These are phyloP conservation scores for Moesziomyces sp. DNA, from an alignment of 1,284 basidiomycete genomes.

Conservation along the genomic window DNA sequence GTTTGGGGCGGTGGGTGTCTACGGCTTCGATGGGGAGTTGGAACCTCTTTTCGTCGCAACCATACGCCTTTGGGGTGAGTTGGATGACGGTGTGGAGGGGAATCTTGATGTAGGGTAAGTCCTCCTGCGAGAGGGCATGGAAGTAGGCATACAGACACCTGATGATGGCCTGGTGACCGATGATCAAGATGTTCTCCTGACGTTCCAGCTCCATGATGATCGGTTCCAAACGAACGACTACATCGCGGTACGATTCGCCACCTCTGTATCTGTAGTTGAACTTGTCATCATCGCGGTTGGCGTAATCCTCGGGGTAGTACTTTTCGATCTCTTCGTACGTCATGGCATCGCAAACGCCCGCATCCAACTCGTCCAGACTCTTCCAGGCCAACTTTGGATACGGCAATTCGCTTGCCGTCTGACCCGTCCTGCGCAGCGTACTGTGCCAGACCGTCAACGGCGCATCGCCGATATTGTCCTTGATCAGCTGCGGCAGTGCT, in stretches of 20 bases:
- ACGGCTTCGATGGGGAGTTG: conserved; percentile 66
- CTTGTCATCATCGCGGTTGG: conserved; percentile 98
- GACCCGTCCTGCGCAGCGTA: conserved; percentile 89
- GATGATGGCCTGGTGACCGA: conserved; percentile 84
- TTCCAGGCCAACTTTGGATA: conserved; percentile 98
- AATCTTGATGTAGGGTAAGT: conserved; percentile 94
- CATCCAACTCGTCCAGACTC: conserved; percentile 95
- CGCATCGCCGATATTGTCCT: conserved; percentile 88
- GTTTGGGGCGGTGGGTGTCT: conserved; percentile 64
- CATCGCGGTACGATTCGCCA: conserved; percentile 92
- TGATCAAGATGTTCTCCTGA: conserved; percentile 95
- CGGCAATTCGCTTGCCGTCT: conserved; percentile 83
- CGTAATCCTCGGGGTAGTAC: conserved; percentile 97
- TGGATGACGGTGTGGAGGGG: conserved; percentile 94
- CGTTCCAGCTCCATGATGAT: conserved; percentile 99
- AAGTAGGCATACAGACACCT: conserved; percentile 83
- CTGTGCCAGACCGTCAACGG: conserved; percentile 97
- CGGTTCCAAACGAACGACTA: conserved; percentile 92
- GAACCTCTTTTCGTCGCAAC: conserved; percentile 94
- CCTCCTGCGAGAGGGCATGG: conserved; percentile 88
- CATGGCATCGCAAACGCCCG: conserved; percentile 99
- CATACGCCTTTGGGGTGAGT: conserved; percentile 95
- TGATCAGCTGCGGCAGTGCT: conserved; percentile 87
- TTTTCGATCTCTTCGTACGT: conserved; percentile 96
- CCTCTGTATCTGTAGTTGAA: conserved; percentile 95